Percentiles rank a stretch among this genome's conserved stretches.
Evolutionary conservation across 495 filamentous ascomycete species (phyloP).

Genomic region (Penicillium coffeae): DNA sequence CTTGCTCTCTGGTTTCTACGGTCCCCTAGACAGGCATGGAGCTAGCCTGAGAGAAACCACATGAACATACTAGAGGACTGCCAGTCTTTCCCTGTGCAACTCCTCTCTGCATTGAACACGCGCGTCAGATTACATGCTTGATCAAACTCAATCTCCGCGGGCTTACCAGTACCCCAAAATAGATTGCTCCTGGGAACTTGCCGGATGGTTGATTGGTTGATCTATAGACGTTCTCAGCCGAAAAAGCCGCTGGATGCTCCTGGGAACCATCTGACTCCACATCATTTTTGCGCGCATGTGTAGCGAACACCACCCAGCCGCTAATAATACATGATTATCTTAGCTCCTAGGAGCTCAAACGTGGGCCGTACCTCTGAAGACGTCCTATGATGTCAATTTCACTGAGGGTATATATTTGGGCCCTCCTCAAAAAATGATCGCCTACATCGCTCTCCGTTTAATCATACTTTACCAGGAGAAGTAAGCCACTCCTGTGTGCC

Average conservation of each 20-base stretch:
- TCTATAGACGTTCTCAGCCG: neutral
- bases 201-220: neutral
- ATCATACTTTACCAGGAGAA: neutral
- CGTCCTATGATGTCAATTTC: neutral
- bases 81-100: neutral
- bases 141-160: neutral
- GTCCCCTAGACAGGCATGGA: neutral
- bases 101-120: neutral
- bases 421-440: neutral
- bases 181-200: neutral
- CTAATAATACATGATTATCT: neutral
- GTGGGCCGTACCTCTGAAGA: neutral
- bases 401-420: neutral
- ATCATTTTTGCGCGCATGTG: neutral
- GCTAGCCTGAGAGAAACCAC: neutral
- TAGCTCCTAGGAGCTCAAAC: neutral
- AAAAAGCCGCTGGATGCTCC: neutral
- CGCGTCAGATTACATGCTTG: neutral
- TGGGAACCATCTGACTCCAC: neutral
- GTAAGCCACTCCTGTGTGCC: neutral
- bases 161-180: neutral
- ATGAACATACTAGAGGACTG: neutral
- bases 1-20: neutral
- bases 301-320: neutral
- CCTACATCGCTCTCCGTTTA: neutral